Evolutionary conservation across 176 grass and related monocot species (phyloP).

Genomic region (Zoysia japonica): DNA sequence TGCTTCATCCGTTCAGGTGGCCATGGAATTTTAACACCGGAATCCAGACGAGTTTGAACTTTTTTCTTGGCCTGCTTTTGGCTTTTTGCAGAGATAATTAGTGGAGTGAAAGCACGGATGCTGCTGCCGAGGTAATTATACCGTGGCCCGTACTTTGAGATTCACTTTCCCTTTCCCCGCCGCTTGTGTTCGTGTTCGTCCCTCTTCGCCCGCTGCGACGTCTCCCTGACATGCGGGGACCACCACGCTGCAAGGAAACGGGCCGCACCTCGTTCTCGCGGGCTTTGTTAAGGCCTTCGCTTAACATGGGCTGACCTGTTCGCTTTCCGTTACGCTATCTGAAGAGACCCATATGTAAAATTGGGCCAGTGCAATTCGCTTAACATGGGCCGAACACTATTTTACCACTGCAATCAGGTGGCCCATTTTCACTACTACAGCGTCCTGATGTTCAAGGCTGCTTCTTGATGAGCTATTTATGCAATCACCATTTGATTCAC

Average conservation of each 20-base stretch:
- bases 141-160: conserved; percentile 55
- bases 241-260: background rate
- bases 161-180: conserved; percentile 19
- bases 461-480: background rate
- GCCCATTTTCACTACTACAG: background rate
- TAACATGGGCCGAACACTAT: background rate
- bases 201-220: background rate
- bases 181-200: conserved; percentile 32
- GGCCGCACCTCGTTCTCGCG: background rate
- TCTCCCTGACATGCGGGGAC: background rate
- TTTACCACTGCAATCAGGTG: background rate
- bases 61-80: background rate
- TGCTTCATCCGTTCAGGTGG: background rate
- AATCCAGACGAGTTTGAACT: background rate
- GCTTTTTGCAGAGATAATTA: background rate
- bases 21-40: background rate
- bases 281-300: background rate
- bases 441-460: too few relatives aligned
- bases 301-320: background rate
- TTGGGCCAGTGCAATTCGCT: background rate
- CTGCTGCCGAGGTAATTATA: conserved; percentile 28
- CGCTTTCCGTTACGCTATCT: background rate
- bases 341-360: background rate
- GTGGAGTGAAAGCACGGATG: conserved; percentile 27
- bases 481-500: conserved; percentile 7